Evolutionary conservation across 73 alveolate genomes (phyloP), one percentile per base, ranked within the genome.

Genomic region (Paramecium caudatum): DNA sequence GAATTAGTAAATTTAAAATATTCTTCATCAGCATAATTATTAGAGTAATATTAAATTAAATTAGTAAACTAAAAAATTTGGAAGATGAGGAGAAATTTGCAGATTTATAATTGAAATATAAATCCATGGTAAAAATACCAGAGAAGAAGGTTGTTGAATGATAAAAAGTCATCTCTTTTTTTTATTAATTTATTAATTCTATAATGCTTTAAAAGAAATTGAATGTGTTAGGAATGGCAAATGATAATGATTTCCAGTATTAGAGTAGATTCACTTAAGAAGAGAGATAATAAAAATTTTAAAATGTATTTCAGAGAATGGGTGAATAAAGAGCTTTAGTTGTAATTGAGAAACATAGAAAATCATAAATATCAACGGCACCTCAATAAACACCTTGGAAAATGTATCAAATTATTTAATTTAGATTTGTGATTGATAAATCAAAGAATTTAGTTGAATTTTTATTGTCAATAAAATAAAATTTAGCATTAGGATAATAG

Each of bases 361-460:
- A 55, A 55, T 55, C 80, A 19, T 4, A 10, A 3, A 55, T 19
- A 27, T 55, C 23, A 55, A 12, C 80, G 8, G 10, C 23, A 15
- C 23, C 2, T 55, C 5, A 16, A 55, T 17, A 55, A 55, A 10
- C 23, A 2, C 21, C 80, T 23, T 55, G 80, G 80, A 55, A 23
- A 55, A 55, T 55, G 80, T 55, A 55, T 27, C 1, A 25, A 55
- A 19, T 0, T 27, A 7, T 27, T 25, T 19, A 4, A 55, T 23
- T 55, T 55, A 55, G 80, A 55, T 55, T 55, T 55, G 80, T 43
- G 1, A 55, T 55, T 55, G 80, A 55, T 5, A 55, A 55, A 55
- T 27, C 80, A 19, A 55, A 19, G 45, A 55, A 55, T 55, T 55
- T 55, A 21, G 45, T 25, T 1, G 80, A 19, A 25, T 55, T 55